phyloP scores from a whole-genome alignment of 768 basidiomycete species.

The Podaxis carcinomalis region DNA sequence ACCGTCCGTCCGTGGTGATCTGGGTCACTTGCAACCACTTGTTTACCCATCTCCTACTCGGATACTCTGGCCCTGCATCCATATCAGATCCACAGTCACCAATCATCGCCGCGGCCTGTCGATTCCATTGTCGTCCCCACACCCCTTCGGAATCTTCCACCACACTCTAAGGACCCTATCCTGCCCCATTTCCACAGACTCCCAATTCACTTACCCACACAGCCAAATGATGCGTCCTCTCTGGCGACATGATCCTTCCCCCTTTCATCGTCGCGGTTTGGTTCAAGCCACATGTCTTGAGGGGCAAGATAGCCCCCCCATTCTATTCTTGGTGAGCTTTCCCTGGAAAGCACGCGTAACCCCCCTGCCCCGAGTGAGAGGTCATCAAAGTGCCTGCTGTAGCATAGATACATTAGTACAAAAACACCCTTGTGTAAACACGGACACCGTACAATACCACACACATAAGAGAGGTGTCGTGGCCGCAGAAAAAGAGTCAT shows the following conservation, averaged over 20 bases:
- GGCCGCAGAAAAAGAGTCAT: neutral
- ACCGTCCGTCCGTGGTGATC: neutral
- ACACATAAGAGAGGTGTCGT: neutral
- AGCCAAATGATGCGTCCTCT: neutral
- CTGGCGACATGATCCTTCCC: neutral
- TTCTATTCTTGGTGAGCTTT: constrained; percentile 12
- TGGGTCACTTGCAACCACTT: neutral
- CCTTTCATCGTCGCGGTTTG: neutral
- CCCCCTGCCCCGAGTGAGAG: constrained; percentile 8
- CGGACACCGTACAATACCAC: neutral
- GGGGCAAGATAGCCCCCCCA: neutral
- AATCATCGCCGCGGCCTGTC: neutral
- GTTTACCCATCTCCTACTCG: neutral
- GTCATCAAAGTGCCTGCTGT: neutral
- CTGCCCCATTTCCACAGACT: neutral
- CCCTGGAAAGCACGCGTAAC: constrained; percentile 3
- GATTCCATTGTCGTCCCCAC: no score
- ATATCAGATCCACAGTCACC: neutral
- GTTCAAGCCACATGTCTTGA: neutral
- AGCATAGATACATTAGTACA: constrained; percentile 7
- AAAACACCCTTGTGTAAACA: neutral
- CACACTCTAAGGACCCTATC: neutral
- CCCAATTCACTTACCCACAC: neutral
- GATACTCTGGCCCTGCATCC: constrained; percentile 2
- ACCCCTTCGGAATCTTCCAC: neutral